These are phyloP conservation scores for Mortierella sp. DNA, from an alignment of 371 early-diverging fungal species.

Conservation along the genomic window DNA sequence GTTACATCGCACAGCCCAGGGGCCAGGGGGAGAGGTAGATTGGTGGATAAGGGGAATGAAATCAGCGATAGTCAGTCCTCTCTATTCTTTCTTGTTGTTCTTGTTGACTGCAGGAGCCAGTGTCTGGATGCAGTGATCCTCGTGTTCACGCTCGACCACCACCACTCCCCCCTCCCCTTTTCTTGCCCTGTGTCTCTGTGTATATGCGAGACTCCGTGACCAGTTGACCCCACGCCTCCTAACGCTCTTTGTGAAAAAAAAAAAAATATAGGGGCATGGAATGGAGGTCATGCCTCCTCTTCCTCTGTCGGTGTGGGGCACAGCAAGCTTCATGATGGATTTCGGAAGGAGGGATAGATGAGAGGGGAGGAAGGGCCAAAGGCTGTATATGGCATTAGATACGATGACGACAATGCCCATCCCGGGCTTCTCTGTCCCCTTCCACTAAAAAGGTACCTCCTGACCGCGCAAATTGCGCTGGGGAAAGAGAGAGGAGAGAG, in stretches of 20 bases:
- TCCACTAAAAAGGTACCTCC: no score
- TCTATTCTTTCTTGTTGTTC: no score
- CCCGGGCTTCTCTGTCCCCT: no score
- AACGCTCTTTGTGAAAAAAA: background rate
- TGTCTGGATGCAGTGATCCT: background rate
- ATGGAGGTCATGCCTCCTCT: background rate
- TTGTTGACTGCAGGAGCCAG: no score
- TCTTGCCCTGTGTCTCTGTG: background rate
- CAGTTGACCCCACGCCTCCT: background rate
- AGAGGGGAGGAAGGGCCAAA: background rate
- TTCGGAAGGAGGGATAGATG: background rate
- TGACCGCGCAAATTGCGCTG: no score
- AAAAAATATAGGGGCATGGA: no score
- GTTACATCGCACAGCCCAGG: background rate
- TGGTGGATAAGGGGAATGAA: background rate
- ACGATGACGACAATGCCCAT: no score
- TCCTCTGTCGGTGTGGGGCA: background rate
- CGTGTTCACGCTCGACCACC: background rate
- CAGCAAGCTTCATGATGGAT: background rate
- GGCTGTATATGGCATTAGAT: no score
- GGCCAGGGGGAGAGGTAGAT: no score
- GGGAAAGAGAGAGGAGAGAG: no score
- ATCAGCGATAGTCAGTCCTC: background rate
- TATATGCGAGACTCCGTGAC: background rate
- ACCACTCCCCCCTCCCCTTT: background rate